Evolutionary conservation across 768 basidiomycete species (phyloP).

Genomic region (Suillus ampliporus): DNA sequence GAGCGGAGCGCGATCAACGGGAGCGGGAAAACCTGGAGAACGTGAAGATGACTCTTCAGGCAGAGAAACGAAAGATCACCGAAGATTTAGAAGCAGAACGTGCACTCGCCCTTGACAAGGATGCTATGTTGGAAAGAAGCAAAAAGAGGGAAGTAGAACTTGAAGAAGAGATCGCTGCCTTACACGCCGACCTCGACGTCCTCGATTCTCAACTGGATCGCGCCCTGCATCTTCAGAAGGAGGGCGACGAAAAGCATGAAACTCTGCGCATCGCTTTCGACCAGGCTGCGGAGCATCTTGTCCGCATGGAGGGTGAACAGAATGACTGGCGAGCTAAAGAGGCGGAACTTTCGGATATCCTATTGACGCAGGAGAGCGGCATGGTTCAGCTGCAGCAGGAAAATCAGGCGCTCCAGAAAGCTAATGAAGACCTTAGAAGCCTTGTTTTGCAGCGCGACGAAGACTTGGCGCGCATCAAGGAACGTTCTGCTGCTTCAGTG

Average conservation of each 20-base stretch:
- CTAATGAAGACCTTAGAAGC: conserved; percentile 72
- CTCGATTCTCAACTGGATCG: conserved; percentile 87
- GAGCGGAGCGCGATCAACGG: conserved; percentile 84
- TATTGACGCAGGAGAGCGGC: conserved; percentile 62
- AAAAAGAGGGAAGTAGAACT: conserved; percentile 86
- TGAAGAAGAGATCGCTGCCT: conserved; percentile 79
- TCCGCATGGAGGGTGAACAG: conserved; percentile 79
- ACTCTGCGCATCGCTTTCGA: conserved; percentile 76
- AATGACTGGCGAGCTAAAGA: conserved; percentile 71
- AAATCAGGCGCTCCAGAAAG: conserved; percentile 65
- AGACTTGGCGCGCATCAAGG: conserved; percentile 73
- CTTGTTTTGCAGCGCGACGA: conserved; percentile 79
- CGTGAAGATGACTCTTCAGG: conserved; percentile 81
- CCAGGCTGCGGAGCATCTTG: conserved; percentile 85
- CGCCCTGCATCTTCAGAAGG: conserved; percentile 76
- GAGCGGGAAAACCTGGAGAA: conserved; percentile 81
- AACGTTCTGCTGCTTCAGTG: conserved; percentile 68
- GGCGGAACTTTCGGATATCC: conserved; percentile 60
- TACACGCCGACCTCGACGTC: conserved; percentile 84
- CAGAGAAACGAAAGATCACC: conserved; percentile 83
- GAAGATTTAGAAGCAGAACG: conserved; percentile 85
- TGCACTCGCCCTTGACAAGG: conserved; percentile 80
- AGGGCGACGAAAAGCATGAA: conserved; percentile 80
- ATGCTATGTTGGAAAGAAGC: conserved; percentile 78
- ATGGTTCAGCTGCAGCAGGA: conserved; percentile 62